phyloP scores from a whole-genome alignment of 2,329 filamentous ascomycete genomes.

The Mycosphaerelloides madeirae region DNA sequence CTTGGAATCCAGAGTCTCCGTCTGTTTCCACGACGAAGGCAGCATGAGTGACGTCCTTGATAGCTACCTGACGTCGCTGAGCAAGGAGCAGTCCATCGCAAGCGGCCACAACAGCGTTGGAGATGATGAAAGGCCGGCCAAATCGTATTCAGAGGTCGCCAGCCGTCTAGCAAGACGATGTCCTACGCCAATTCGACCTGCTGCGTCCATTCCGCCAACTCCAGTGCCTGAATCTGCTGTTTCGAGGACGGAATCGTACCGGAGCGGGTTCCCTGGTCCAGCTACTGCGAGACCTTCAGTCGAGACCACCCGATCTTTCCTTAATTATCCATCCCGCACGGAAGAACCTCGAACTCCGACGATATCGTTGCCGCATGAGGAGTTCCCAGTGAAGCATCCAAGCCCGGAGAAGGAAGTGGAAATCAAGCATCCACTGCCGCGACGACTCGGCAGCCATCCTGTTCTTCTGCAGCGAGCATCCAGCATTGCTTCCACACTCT shows the following conservation, averaged over 20 bases:
- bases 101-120: slow-evolving; percentile 2
- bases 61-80: slow-evolving; percentile 25
- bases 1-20: slow-evolving; percentile 30
- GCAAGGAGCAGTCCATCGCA: slow-evolving; percentile 17
- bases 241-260: slow-evolving; percentile 26
- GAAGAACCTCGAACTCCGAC: slow-evolving; percentile 10
- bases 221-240: slow-evolving; percentile 26
- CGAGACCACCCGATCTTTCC: too few relatives aligned
- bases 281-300: too few relatives aligned
- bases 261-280: slow-evolving; percentile 16
- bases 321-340: neutral
- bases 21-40: slow-evolving; percentile 31
- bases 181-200: slow-evolving; percentile 27
- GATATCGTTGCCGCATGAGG: slow-evolving; percentile 26
- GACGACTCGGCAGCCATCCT: slow-evolving; percentile 28
- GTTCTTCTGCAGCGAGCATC: slow-evolving; percentile 29
- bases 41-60: slow-evolving; percentile 23
- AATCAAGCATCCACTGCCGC: slow-evolving; percentile 29
- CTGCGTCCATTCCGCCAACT: slow-evolving; percentile 30
- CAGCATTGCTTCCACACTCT: slow-evolving; percentile 28
- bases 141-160: slow-evolving; percentile 19
- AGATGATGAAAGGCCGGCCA: slow-evolving; percentile 11
- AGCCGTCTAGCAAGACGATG: slow-evolving; percentile 16
- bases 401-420: slow-evolving; percentile 25
- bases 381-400: slow-evolving; percentile 26